Conservation (phyloP, 2,329 filamentous ascomycete genomes). For the Diaporthe vaccinii region DNA sequence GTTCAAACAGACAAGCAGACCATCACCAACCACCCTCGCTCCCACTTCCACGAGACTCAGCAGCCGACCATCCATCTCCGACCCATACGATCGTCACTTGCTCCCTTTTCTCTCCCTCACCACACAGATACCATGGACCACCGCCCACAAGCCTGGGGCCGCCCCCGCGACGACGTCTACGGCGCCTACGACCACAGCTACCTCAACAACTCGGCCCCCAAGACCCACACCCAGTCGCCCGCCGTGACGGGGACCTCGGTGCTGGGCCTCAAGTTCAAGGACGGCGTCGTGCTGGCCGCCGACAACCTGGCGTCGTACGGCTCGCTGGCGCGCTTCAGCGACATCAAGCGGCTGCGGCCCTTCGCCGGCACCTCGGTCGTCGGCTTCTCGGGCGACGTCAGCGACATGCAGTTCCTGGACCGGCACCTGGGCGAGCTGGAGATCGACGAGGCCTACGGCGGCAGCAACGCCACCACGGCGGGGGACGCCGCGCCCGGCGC, state of each 20-base stretch:
- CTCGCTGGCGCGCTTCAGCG: slow-evolving; percentile 94
- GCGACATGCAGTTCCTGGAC: slow-evolving; percentile 99
- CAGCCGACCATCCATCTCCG: slow-evolving; percentile 5
- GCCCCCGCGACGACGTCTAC: slow-evolving; percentile 96
- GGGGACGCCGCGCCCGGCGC: slow-evolving; percentile 55
- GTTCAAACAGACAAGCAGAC: slow-evolving; percentile 25
- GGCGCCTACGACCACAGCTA: slow-evolving; percentile 92
- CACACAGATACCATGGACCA: slow-evolving; percentile 70
- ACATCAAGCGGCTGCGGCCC: slow-evolving; percentile 92
- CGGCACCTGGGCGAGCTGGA: slow-evolving; percentile 88
- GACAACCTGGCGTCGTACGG: slow-evolving; percentile 99
- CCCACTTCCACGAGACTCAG: neutral
- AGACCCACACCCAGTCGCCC: slow-evolving; percentile 89
- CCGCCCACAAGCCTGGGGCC: slow-evolving; percentile 79
- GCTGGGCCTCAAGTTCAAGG: slow-evolving; percentile 93
- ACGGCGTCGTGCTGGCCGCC: slow-evolving; percentile 95
- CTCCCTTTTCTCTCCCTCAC: neutral
- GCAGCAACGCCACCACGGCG: slow-evolving; percentile 44
- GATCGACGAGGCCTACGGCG: slow-evolving; percentile 88
- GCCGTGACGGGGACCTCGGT: slow-evolving; percentile 98
- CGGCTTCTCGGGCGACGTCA: slow-evolving; percentile 96
- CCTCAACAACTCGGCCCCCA: slow-evolving; percentile 79
- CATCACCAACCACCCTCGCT: neutral
- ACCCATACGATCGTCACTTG: neutral
- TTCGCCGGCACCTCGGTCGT: slow-evolving; percentile 89